A percentile compares a stretch with the other conserved stretches of the same genome.
Evolutionary conservation across 2,329 filamentous ascomycete species (phyloP).

Genomic region (Penicillium capsulatum): DNA sequence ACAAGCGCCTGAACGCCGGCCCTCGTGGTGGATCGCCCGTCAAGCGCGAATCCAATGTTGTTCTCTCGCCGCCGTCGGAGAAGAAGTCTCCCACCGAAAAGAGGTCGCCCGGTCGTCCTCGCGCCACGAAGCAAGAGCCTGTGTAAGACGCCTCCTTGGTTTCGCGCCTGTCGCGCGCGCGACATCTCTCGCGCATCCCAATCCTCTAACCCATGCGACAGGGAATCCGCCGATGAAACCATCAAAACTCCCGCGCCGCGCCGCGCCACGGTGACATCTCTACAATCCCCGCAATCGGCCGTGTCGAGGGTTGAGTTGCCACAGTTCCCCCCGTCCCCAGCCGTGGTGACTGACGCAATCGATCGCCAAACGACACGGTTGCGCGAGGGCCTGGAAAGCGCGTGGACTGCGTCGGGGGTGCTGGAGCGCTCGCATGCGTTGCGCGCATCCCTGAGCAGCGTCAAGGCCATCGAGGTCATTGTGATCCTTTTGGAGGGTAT

Average conservation of each 20-base stretch:
- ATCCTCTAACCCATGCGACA: slow-evolving; percentile 4
- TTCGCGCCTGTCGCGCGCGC: slow-evolving; percentile 15
- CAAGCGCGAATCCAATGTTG: slow-evolving; percentile 45
- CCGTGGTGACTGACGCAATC: slow-evolving; percentile 61
- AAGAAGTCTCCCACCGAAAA: slow-evolving; percentile 37
- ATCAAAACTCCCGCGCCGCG: slow-evolving; percentile 14
- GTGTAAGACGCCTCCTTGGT: slow-evolving; percentile 9
- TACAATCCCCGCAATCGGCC: slow-evolving; percentile 7
- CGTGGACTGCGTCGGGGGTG: slow-evolving; percentile 36
- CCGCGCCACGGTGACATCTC: slow-evolving; percentile 1
- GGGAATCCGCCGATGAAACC: slow-evolving; percentile 14
- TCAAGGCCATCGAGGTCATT: slow-evolving; percentile 64
- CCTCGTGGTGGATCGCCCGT: slow-evolving; percentile 44
- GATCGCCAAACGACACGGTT: slow-evolving; percentile 56
- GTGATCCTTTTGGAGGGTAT: slow-evolving; percentile 66
- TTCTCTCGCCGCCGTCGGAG: slow-evolving; percentile 31
- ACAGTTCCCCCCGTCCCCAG: slow-evolving; percentile 37
- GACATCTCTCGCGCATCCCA: slow-evolving; percentile 5
- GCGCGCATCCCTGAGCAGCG: slow-evolving; percentile 65
- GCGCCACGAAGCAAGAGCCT: slow-evolving; percentile 43
- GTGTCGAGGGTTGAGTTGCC: slow-evolving; percentile 8
- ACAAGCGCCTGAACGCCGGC: slow-evolving; percentile 48
- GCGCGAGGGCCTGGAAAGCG: slow-evolving; percentile 32
- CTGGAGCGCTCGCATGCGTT: slow-evolving; percentile 55
- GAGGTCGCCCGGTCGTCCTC: slow-evolving; percentile 26